phyloP scores from a whole-genome alignment of 2,329 filamentous ascomycete genomes.

The Colletotrichum australisinense region DNA sequence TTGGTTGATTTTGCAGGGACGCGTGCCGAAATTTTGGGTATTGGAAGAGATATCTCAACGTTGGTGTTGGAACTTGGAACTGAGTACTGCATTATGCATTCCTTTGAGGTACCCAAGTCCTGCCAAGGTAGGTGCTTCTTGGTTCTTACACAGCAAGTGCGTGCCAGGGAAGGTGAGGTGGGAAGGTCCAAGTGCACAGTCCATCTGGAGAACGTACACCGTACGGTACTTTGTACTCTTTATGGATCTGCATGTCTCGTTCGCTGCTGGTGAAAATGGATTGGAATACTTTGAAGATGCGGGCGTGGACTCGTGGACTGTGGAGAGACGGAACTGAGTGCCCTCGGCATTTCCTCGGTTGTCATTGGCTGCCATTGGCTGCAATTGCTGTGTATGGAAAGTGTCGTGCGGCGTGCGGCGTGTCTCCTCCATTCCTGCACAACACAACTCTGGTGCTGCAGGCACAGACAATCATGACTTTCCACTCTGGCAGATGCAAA shows the following conservation, averaged over 20 bases:
- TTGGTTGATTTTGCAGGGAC: too few relatives aligned
- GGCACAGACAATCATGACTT: not conserved
- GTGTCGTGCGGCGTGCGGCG: not conserved
- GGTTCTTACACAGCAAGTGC: too few relatives aligned
- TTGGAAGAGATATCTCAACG: too few relatives aligned
- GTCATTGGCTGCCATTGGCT: constrained; percentile 26
- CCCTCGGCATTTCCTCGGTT: not conserved
- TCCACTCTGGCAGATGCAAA: not conserved
- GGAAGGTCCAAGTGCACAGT: not conserved
- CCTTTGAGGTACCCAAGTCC: too few relatives aligned
- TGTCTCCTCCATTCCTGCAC: constrained; percentile 25
- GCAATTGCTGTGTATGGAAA: not conserved
- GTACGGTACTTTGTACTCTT: not conserved
- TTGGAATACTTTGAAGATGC: not conserved
- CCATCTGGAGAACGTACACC: too few relatives aligned
- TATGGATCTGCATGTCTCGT: constrained; percentile 1
- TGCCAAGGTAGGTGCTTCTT: too few relatives aligned
- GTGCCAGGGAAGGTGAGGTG: not conserved
- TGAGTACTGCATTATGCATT: too few relatives aligned
- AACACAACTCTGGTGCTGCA: constrained; percentile 28
- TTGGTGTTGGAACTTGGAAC: too few relatives aligned
- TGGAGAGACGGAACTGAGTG: not conserved
- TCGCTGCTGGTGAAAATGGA: not conserved
- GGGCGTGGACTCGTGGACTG: not conserved
- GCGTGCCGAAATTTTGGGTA: too few relatives aligned